Conservation (phyloP, 75 land plant species). For the Gnetum montanum region DNA sequence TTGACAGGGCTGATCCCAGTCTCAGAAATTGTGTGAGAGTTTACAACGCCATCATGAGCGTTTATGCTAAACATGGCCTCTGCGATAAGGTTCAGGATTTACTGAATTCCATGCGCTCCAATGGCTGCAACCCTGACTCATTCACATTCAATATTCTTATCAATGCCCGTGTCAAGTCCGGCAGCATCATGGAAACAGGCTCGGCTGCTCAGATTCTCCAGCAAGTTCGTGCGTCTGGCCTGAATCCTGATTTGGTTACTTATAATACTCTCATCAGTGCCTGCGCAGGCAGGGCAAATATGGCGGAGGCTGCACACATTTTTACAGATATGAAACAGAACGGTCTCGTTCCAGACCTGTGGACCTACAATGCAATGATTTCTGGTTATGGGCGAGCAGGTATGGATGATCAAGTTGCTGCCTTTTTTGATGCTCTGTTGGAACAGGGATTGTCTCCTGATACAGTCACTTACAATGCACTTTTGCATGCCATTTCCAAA, state of each 20-base stretch:
- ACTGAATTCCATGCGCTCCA: conserved; percentile 48
- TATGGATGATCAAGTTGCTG: conserved; percentile 29
- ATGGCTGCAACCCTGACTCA: conserved; percentile 69
- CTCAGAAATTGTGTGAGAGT: conserved; percentile 61
- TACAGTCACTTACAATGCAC: conserved; percentile 77
- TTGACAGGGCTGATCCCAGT: conserved; percentile 40
- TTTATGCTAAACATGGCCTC: conserved; percentile 68
- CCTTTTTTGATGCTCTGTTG: conserved; percentile 39
- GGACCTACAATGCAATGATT: conserved; percentile 96
- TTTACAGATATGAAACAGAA: conserved; percentile 53
- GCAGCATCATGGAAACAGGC: conserved; percentile 34
- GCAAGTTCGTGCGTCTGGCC: conserved; percentile 64
- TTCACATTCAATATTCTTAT: conserved; percentile 85
- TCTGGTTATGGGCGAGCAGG: conserved; percentile 87
- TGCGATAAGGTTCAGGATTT: conserved; percentile 51
- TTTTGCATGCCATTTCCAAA: conserved; percentile 71
- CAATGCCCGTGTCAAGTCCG: conserved; percentile 71
- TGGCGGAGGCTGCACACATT: conserved; percentile 59
- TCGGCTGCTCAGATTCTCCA: conserved; percentile 46
- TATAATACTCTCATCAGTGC: conserved; percentile 89
- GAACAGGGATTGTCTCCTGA: conserved; percentile 61
- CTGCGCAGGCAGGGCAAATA: conserved; percentile 51
- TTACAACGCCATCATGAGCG: conserved; percentile 97
- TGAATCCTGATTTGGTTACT: conserved; percentile 77
- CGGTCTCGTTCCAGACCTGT: conserved; percentile 70